These are phyloP conservation scores for Chaetomiaceae sp. DNA, from an alignment of 2,329 filamentous ascomycete species.

Conservation along the genomic window DNA sequence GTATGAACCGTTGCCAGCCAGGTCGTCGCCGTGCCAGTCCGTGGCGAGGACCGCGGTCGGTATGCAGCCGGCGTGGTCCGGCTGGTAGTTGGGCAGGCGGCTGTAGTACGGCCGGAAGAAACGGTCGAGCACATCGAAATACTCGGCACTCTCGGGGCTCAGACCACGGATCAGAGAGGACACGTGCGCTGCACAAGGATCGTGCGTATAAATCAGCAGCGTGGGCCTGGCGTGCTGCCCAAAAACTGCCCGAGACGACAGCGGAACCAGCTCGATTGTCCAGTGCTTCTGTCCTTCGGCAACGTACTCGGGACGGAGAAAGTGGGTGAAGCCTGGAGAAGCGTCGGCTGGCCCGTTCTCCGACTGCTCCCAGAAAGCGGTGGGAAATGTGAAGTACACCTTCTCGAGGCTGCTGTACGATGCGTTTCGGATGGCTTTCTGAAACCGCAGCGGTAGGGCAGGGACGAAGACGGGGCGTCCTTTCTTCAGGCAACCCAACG, in stretches of 20 bases:
- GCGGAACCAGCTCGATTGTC: background rate
- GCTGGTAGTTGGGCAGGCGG: conserved; percentile 51
- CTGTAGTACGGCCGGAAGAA: conserved; percentile 59
- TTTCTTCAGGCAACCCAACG: too few species aligned
- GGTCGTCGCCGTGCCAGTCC: conserved; percentile 58
- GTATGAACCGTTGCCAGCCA: conserved; percentile 62
- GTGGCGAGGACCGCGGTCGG: conserved; percentile 54
- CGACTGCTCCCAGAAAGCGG: too few species aligned
- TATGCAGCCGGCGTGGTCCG: conserved; percentile 38
- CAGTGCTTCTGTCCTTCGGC: background rate
- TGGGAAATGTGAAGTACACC: too few species aligned
- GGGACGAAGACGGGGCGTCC: too few species aligned
- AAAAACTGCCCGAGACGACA: background rate
- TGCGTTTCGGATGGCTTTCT: too few species aligned
- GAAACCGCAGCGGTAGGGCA: too few species aligned
- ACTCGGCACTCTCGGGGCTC: background rate
- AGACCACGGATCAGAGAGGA: background rate
- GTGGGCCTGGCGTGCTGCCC: background rate
- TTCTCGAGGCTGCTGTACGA: too few species aligned
- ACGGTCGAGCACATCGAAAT: background rate
- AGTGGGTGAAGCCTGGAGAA: background rate
- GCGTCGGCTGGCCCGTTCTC: too few species aligned
- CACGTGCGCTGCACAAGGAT: background rate
- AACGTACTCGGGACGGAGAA: background rate
- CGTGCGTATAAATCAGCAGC: background rate